Base-by-base conservation (phyloP, 1,284 basidiomycete species). In the Puccinia hordei region DNA sequence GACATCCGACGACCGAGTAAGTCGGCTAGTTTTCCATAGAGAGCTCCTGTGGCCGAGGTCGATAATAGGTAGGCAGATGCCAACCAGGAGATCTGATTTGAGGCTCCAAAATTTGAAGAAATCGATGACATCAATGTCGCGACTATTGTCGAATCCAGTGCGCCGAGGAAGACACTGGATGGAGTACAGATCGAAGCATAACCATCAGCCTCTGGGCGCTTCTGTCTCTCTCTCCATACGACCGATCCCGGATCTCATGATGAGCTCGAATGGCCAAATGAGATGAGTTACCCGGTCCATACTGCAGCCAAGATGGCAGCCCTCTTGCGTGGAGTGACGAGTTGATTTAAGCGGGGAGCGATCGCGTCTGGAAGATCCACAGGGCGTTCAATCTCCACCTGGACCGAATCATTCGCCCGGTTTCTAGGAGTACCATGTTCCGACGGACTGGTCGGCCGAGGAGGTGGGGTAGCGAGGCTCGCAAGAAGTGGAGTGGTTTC, bases 41-140 rank as follows among this genome's bases (percentile, higher is more conserved):
- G 79, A 0, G 85, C 84, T 10, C 84, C 83, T 59, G 84, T 83
- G 80, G 84, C 85, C 72, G 84, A 84, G 3, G 85, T 83, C 22
- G 81, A 82, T 9, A 86, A 78, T 8, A 86, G 81, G 66, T 85
- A 86, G 8, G 83, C 82, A 10, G 84, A 83, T 0, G 85, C 85
- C 2, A 86, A 82, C 85, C 85, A 86, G 1, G 85, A 82, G 3
- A 84, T 82, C 55, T 85, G 82, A 80, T 86, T 84, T 38, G 83
- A 83, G 9, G 84, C 83, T 27, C 82, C 81, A 81, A 86, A 85
- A 38, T 81, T 82, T 19, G 84, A 83, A 15, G 84, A 83, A 73
- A 86, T 85, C 69, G 81, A 82, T 35, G 82, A 83, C 53, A 85
- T 81, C n/a, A 86, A 83, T 19, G 85, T 85, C 0, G 85, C 85